Percentiles rank a stretch among this genome's conserved stretches.
Evolutionary conservation across 2,329 filamentous ascomycete species (phyloP).

Genomic region (Phialophora chinensis): DNA sequence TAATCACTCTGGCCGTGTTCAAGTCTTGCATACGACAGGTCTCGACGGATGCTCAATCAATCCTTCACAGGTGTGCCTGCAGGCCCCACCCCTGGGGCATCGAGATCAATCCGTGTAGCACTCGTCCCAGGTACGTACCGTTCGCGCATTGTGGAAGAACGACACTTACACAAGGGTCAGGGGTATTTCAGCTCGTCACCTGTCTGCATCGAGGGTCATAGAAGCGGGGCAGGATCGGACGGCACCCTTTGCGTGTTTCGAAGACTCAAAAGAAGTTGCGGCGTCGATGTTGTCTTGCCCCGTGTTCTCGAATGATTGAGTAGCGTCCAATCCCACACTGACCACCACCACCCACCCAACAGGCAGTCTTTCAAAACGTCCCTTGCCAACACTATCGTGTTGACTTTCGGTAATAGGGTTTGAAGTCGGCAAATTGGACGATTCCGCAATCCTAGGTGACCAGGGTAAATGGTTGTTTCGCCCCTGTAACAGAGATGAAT

Average conservation of each 20-base stretch:
- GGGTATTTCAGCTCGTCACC: background rate
- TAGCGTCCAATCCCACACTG: background rate
- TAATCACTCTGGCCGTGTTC: background rate
- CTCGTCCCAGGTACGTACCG: background rate
- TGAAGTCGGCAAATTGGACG: background rate
- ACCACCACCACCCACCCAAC: background rate
- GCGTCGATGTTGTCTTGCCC: background rate
- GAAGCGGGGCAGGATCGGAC: background rate
- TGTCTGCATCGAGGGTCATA: background rate
- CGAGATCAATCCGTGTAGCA: background rate
- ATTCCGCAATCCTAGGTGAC: background rate
- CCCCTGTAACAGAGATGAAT: background rate
- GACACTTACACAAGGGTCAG: background rate
- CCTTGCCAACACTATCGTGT: background rate
- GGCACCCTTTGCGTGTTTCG: background rate
- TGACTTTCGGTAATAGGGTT: background rate
- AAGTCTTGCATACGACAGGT: background rate
- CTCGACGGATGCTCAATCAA: background rate
- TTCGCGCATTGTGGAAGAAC: background rate
- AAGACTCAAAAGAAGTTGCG: background rate
- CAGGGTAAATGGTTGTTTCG: background rate
- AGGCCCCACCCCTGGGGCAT: background rate
- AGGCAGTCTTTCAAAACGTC: background rate
- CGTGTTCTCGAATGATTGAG: background rate
- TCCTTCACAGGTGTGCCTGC: slow-evolving; percentile 3